Conservation (phyloP, 331 rosid genomes). For the Phaseolus coccineus region DNA sequence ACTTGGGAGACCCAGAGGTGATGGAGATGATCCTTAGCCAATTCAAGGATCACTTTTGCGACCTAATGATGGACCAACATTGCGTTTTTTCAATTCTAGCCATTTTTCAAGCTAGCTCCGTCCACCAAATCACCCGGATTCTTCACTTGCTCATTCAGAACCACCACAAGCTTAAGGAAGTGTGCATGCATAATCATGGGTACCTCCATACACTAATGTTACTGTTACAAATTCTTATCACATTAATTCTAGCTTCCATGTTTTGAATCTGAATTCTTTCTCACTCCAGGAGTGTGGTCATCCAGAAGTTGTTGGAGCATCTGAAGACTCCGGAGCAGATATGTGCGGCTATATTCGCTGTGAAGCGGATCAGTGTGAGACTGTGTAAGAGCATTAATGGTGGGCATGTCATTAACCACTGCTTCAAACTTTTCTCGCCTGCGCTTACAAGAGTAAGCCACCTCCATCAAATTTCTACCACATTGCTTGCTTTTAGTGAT, state of each 20-base stretch:
- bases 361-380: constrained; percentile 18
- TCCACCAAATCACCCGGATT: not conserved
- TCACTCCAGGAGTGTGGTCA: constrained; percentile 30
- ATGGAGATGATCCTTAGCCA: constrained; percentile 14
- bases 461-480: no score
- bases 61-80: constrained; percentile 33
- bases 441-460: constrained; percentile 18
- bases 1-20: not conserved
- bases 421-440: constrained; percentile 33
- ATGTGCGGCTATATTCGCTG: not conserved
- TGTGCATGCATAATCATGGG: constrained; percentile 49
- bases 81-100: constrained; percentile 4
- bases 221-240: no score
- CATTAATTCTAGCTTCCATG: not conserved
- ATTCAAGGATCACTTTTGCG: constrained; percentile 12
- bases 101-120: constrained; percentile 13
- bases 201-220: not conserved
- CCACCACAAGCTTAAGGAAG: not conserved
- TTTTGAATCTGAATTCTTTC: not conserved
- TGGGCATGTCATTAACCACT: constrained; percentile 31
- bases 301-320: constrained; percentile 40
- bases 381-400: constrained; percentile 38
- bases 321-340: constrained; percentile 22
- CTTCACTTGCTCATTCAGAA: not conserved
- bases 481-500: no score